Conservation (phyloP, 768 basidiomycete species). For the Macrolepiota fuliginosa region DNA sequence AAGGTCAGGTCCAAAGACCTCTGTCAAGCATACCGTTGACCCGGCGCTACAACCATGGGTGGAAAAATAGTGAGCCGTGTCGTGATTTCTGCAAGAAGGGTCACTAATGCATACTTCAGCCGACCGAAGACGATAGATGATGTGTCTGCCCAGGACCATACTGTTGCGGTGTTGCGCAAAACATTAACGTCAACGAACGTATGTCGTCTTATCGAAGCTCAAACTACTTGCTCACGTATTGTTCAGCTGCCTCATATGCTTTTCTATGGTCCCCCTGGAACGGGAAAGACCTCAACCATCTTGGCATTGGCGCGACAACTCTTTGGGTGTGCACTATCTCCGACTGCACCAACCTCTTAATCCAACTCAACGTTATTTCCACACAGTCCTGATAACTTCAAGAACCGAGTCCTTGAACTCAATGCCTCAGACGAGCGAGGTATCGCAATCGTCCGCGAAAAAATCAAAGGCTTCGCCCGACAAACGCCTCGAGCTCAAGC, state of each 20-base stretch:
- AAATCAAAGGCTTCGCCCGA: slow-evolving; percentile 97
- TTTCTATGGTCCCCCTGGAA: slow-evolving; percentile 98
- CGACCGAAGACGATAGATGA: slow-evolving; percentile 98
- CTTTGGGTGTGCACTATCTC: slow-evolving; percentile 69
- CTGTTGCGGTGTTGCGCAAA: slow-evolving; percentile 87
- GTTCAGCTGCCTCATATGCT: slow-evolving; percentile 97
- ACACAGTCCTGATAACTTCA: slow-evolving; percentile 87
- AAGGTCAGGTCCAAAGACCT: slow-evolving; percentile 39
- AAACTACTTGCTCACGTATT: slow-evolving; percentile 13
- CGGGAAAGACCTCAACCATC: slow-evolving; percentile 98
- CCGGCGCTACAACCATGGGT: slow-evolving; percentile 89
- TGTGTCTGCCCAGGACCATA: slow-evolving; percentile 96
- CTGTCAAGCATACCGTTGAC: slow-evolving; percentile 46
- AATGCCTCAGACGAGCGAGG: slow-evolving; percentile 99
- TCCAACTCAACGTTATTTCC: neutral
- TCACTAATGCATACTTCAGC: slow-evolving; percentile 37
- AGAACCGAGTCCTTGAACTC: slow-evolving; percentile 89
- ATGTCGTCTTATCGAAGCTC: slow-evolving; percentile 4
- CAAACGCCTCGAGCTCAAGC: slow-evolving; percentile 84
- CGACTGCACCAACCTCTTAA: neutral
- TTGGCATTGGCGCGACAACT: slow-evolving; percentile 91
- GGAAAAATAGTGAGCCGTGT: slow-evolving; percentile 84
- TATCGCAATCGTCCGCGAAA: slow-evolving; percentile 94
- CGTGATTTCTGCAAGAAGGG: neutral
- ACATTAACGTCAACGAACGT: slow-evolving; percentile 93